phyloP scores from a whole-genome alignment of 495 filamentous ascomycete species.

The Aspergillus nanangensis region DNA sequence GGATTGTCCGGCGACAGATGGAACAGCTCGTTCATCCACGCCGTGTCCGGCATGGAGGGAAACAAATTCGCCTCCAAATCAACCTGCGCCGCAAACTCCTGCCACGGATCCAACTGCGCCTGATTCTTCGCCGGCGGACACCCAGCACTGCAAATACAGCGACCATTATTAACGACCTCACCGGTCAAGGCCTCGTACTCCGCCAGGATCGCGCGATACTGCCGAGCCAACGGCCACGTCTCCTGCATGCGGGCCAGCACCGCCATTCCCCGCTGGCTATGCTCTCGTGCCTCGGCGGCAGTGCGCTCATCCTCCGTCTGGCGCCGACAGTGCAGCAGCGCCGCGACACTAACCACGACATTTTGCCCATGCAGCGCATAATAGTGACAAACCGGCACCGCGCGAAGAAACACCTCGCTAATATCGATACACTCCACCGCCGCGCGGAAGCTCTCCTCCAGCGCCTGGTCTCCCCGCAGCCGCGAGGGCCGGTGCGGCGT shows the following conservation, averaged over 20 bases:
- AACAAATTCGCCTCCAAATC: constrained; percentile 1
- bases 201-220: background rate
- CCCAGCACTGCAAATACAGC: background rate
- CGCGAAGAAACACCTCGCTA: background rate
- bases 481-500: background rate
- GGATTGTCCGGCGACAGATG: background rate
- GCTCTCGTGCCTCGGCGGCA: background rate
- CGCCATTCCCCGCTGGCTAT: background rate
- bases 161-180: background rate
- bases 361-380: background rate
- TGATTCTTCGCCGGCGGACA: background rate
- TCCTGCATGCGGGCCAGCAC: background rate
- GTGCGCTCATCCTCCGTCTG: background rate
- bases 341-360: background rate
- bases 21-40: constrained; percentile 4
- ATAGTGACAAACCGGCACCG: background rate
- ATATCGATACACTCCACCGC: constrained; percentile 1
- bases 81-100: background rate
- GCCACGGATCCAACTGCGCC: background rate
- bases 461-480: background rate
- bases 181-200: background rate
- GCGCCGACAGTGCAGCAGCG: background rate
- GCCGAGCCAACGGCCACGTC: background rate
- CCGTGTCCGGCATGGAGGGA: constrained; percentile 1
- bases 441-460: background rate